phyloP scores from a whole-genome alignment of 352 stramenopile genomes.

The Pythium aquatile region DNA sequence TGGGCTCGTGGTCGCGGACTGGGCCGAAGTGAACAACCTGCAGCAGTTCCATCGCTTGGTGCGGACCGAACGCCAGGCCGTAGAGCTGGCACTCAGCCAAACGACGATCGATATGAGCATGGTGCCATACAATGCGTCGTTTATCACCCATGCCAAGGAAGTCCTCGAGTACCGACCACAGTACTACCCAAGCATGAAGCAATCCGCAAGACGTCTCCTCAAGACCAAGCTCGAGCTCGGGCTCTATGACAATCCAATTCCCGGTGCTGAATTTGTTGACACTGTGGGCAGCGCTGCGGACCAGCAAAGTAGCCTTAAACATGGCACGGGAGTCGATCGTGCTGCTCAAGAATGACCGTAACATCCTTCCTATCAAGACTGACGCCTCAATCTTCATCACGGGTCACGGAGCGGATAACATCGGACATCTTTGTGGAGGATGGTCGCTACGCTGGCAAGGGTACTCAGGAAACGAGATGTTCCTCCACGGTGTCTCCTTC shows the following conservation, averaged over 20 bases:
- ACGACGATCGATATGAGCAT: constrained; percentile 85
- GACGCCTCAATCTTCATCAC: constrained; percentile 60
- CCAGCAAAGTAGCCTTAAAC: constrained; percentile 14
- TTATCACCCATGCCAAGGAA: constrained; percentile 28
- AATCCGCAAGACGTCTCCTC: constrained; percentile 24
- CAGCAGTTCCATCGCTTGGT: constrained; percentile 57
- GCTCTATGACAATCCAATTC: constrained; percentile 25
- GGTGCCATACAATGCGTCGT: constrained; percentile 38
- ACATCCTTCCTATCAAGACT: constrained; percentile 43
- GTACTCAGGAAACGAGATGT: constrained; percentile 26
- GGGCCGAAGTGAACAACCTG: constrained; percentile 76
- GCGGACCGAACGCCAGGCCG: constrained; percentile 33
- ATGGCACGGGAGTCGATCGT: constrained; percentile 43
- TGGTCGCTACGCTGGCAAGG: constrained; percentile 84
- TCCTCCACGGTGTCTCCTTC: constrained; percentile 29
- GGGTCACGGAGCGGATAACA: constrained; percentile 59
- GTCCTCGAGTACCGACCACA: constrained; percentile 22
- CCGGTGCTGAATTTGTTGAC: constrained; percentile 15
- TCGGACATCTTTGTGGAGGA: constrained; percentile 68
- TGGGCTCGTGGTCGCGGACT: constrained; percentile 79
- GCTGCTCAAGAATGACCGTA: constrained; percentile 78
- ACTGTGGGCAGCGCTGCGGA: constrained; percentile 19
- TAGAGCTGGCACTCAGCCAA: constrained; percentile 46
- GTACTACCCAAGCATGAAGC: constrained; percentile 12
- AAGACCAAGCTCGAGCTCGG: constrained; percentile 29